phyloP scores from a whole-genome alignment of 352 stramenopile species.

The Aphanomyces euteiches region DNA sequence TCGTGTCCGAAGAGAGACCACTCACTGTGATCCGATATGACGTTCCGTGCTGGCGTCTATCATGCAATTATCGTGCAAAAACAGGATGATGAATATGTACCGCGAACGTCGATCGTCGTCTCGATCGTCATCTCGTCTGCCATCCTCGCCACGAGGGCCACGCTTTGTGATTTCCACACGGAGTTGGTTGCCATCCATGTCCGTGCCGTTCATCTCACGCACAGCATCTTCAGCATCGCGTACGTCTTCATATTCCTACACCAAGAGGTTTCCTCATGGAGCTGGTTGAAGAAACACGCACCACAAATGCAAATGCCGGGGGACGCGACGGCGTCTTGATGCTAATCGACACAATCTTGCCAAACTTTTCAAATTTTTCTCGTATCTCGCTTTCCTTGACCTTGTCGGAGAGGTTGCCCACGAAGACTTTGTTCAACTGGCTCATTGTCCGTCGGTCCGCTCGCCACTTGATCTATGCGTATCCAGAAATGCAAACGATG shows the following conservation, averaged over 20 bases:
- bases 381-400: constrained; percentile 61
- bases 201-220: constrained; percentile 60
- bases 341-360: constrained; percentile 52
- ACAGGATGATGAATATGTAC: constrained; percentile 13
- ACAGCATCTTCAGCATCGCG: constrained; percentile 73
- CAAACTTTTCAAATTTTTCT: constrained; percentile 69
- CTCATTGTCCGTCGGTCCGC: neutral
- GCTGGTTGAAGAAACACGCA: constrained; percentile 33
- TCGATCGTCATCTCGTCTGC: constrained; percentile 14
- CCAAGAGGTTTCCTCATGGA: neutral
- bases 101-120: neutral
- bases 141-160: constrained; percentile 33
- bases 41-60: constrained; percentile 42
- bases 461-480: neutral
- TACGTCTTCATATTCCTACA: constrained; percentile 66
- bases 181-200: constrained; percentile 43
- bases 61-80: constrained; percentile 1
- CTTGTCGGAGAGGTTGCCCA: constrained; percentile 59
- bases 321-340: constrained; percentile 57
- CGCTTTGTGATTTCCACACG: constrained; percentile 56
- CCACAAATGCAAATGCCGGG: constrained; percentile 62
- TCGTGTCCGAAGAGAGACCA: constrained; percentile 46
- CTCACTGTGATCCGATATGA: constrained; percentile 52
- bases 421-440: constrained; percentile 61
- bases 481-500: neutral